phyloP scores from a whole-genome alignment of 768 basidiomycete genomes.

The Cyclocybe aegerita region DNA sequence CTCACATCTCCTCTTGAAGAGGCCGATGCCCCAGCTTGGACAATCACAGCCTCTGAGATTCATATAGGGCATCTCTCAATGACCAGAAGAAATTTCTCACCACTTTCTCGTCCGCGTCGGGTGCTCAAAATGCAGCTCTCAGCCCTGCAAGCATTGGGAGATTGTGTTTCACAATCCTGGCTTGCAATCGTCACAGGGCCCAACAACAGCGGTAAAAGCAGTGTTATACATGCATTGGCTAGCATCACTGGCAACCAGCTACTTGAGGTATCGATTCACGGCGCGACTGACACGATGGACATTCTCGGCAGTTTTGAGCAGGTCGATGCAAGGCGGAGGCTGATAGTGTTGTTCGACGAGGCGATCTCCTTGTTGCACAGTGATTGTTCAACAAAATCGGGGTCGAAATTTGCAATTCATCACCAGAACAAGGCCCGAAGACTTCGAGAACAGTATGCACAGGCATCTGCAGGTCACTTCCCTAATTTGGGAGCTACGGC shows the following conservation, averaged over 20 bases:
- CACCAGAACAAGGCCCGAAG: conserved; percentile 10
- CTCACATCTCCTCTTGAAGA: conserved; percentile 21
- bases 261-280: conserved; percentile 76
- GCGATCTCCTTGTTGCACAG: conserved; percentile 37
- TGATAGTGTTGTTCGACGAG: conserved; percentile 37
- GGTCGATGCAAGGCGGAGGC: conserved; percentile 54
- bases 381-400: conserved; percentile 32
- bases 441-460: conserved; percentile 13
- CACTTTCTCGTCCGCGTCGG: conserved; percentile 41
- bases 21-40: conserved; percentile 32
- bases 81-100: conserved; percentile 33
- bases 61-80: conserved; percentile 66
- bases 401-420: conserved; percentile 23
- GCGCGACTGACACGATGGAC: conserved; percentile 89
- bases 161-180: conserved; percentile 77
- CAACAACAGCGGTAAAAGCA: conserved; percentile 76
- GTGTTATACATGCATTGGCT: conserved; percentile 68
- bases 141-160: conserved; percentile 72
- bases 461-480: conserved; percentile 1
- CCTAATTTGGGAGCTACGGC: conserved; percentile 1
- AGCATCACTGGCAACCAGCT: conserved; percentile 66
- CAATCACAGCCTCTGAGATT: conserved; percentile 46
- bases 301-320: conserved; percentile 97
- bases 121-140: conserved; percentile 63
- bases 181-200: conserved; percentile 86